Percentiles rank a stretch among this genome's conserved stretches.
Evolutionary conservation across 2,329 filamentous ascomycete species (phyloP).

Genomic region (Colletotrichum sansevieriae): DNA sequence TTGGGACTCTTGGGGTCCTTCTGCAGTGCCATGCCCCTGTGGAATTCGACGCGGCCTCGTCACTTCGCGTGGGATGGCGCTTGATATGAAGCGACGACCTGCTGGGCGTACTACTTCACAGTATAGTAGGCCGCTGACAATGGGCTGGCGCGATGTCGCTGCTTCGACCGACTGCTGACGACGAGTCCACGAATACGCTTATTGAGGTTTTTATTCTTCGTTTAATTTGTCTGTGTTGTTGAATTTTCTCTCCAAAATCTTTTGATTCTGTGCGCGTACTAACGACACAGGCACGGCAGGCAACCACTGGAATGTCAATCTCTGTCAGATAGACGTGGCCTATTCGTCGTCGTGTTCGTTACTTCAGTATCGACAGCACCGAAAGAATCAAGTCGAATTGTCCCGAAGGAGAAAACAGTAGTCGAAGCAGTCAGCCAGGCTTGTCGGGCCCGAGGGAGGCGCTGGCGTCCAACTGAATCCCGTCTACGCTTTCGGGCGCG

Average conservation of each 20-base stretch:
- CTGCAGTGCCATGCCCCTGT: slow-evolving; percentile 2
- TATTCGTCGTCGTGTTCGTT: slow-evolving; percentile 1
- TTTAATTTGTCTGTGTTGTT: background rate
- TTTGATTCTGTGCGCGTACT: background rate
- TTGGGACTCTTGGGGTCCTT: background rate
- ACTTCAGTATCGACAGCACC: background rate
- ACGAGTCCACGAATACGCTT: slow-evolving; percentile 26
- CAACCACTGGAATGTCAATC: slow-evolving; percentile 12
- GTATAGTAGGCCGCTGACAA: background rate
- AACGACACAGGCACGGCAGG: background rate
- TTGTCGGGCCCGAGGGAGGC: slow-evolving; percentile 3
- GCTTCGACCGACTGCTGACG: slow-evolving; percentile 30
- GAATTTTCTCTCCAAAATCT: background rate
- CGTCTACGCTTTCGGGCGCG: slow-evolving; percentile 18
- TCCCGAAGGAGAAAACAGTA: background rate
- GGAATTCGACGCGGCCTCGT: slow-evolving; percentile 29
- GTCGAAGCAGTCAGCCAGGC: too few species aligned
- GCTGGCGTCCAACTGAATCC: slow-evolving; percentile 9
- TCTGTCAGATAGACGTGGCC: background rate
- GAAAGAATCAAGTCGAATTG: background rate
- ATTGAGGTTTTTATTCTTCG: slow-evolving; percentile 1
- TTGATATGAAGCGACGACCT: slow-evolving; percentile 23
- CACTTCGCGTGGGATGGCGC: slow-evolving; percentile 15
- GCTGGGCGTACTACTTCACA: background rate
- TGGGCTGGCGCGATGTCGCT: slow-evolving; percentile 22